A percentile compares a stretch with the other conserved stretches of the same genome.
phyloP scores from a whole-genome alignment of 148 eudicot species.

The Fagopyrum tataricum region DNA sequence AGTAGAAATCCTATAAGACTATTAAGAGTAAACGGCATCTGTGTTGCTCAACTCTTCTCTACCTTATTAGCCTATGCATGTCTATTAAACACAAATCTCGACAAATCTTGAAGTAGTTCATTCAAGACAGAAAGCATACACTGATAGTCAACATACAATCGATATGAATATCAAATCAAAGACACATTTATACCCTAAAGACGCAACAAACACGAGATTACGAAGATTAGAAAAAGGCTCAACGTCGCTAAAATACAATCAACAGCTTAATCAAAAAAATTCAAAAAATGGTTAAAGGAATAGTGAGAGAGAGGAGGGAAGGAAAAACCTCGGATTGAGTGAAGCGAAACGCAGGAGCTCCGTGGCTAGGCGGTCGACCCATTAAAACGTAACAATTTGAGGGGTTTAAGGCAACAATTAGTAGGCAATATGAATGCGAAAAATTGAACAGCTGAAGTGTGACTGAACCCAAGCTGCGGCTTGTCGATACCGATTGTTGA shows the following conservation, averaged over 20 bases:
- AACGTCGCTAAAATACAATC: background rate
- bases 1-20: background rate
- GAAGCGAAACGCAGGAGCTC: constrained; percentile 80
- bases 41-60: background rate
- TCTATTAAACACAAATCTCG: background rate
- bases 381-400: constrained; percentile 17
- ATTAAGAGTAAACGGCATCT: background rate
- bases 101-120: background rate
- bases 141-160: background rate
- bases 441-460: background rate
- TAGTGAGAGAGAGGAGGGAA: background rate
- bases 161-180: background rate
- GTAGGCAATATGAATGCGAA: constrained; percentile 1
- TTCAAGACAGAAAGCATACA: background rate
- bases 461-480: background rate
- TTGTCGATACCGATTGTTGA: constrained; percentile 1
- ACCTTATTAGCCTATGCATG: constrained; percentile 1
- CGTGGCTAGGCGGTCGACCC: constrained; percentile 86
- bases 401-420: too few relatives aligned
- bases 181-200: background rate
- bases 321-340: constrained; percentile 50
- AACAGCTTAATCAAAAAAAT: background rate
- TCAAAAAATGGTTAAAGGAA: background rate
- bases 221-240: background rate
- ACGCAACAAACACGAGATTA: background rate